Evolutionary conservation across 352 stramenopile genomes (phyloP), one percentile per base, ranked within the genome.

Genomic region (Phytophthora idaei): DNA sequence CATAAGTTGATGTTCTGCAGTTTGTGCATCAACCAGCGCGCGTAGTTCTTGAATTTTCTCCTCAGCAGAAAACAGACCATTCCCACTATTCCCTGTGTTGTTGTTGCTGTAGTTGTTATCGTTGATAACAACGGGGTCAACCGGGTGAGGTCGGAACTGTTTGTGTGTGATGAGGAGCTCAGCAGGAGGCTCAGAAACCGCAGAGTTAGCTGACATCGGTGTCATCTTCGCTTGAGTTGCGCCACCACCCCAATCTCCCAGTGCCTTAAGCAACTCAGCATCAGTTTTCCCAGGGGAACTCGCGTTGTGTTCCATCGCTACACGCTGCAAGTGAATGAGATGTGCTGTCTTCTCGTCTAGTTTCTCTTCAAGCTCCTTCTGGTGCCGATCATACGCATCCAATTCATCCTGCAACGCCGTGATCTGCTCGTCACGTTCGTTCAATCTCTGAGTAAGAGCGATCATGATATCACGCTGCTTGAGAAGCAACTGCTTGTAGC

Each of bases 381-480:
- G 90, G 57, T 98, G 90, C 5, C 87, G 74, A 42, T 98, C 94
- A 61, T 97, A 98, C 28, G 91, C 92, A 57, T 98, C 95, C 11
- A 98, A 67, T 60, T 98, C 95, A 67, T 98, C 94, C 56, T 98
- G 93, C 0, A 98, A 69, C n/a, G 90, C 90, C 1, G 94, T 93
- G 59, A 98, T 98, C 77, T 98, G 94, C 57, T 98, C 95, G 62
- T 98, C 95, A 8, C 95, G 89, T 56, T 98, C 94, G 57, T 98
- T 98, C 14, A 98, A 69, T 0, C 95, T 77, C 69, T 98, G 95
- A 15, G 95, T 98, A 29, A 98, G 77, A 9, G 94, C 94, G 48
- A 98, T 98, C 94, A 98, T 98, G 39, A 98, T 98, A 68, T 98
- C 95, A 3, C 95, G 83, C 69, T 98, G 94, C 75, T 98, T 98